Evolutionary conservation across 2,329 filamentous ascomycete genomes (phyloP), one percentile per base, ranked within the genome.

Genomic region (Fusarium tupiense): DNA sequence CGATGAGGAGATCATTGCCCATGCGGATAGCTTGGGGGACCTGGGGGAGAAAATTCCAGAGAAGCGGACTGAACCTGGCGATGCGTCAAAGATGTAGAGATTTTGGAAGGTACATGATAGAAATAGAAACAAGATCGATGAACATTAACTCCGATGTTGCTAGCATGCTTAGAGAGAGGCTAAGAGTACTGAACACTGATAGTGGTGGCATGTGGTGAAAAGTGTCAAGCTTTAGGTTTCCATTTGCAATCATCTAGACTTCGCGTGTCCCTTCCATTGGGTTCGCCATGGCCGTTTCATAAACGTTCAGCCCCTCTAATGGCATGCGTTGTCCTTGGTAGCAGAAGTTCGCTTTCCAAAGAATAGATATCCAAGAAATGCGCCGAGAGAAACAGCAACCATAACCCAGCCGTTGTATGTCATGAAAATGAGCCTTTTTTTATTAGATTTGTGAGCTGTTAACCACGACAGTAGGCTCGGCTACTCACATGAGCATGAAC

Each of bases 361-460:
- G 50, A 92, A 78, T 69, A 98, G 81, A 81, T 97, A 98, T 49
- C 96, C 96, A 50, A 97, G 83, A 75, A 97, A 97, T 0, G 96
- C 95, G 22, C 96, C 96, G 16, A 97, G 86, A 2, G 93, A 93
- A 22, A 98, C 95, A 7, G 96, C 90, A 75, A 97, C 84, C 96
- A 99, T 99, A 76, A 99, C 91, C 92, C 94, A 97, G 64, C 96
- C 96, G 80, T 99, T 99, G 85, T 99, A 99, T n/a, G 96, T 99
- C 96, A 99, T 99, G 84, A 99, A 99, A 29, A 99, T 85, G 70
- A 99, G 88, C 96, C 96, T 98, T 68, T n/a, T 12, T 61, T 56
- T 57, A 64, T 57, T 53, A 66, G 46, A 41, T 16, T 33, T n/a
- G 13, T 41, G 16, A 17, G 24, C 44, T 22, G 24, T n/a, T 24